Base-by-base conservation (phyloP, 495 filamentous ascomycete genomes). In the Aspergillus olivimuriae region DNA sequence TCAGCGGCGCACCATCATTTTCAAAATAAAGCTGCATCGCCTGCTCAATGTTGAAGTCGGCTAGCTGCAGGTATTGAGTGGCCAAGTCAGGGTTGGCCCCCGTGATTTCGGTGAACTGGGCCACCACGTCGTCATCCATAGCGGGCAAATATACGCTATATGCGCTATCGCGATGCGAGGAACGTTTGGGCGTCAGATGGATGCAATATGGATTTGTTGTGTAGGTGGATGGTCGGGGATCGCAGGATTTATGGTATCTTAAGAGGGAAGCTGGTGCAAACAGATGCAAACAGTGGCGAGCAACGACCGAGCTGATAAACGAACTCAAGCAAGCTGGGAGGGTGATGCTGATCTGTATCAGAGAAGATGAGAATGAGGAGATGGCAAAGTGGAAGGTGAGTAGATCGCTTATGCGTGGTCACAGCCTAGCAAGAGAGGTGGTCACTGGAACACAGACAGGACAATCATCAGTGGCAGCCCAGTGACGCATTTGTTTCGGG, bases 21-120 rank as follows among this genome's bases (percentile, higher is more conserved):
- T 89, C 83, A 62, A 86, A 97, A 69, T 78, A 98, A 10, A 96
- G 82, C 67, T 86, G 78, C 55, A 96, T 79, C 6, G 92, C 92
- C 59, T 92, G 86, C 55, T 84, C 78, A 41, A 88, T 69, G 55
- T 94, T 81, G 53, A 79, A 81, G 50, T 94, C 87, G 19, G 87
- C 81, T 41, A 98, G 69, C 51, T 83, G 73, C 26, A 97, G 76
- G 62, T 94, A 94, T 50, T 84, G 84, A 42, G 73, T 73, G 18
- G 89, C 89, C 46, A 80, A 73, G 47, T 81, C 69, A 8, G 77
- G 73, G 36, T 67, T 68, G 31, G 77, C 72, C 34, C 66, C 68
- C 30, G 92, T 97, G 57, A 98, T 66, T 57, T 70, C 56, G 70
- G 46, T 80, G 41, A 73, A 73, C 56, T 73, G 69, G 41, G 69